Evolutionary conservation across 2,329 filamentous ascomycete genomes (phyloP), one percentile per base, ranked within the genome.

Genomic region (Nemania diffusa): DNA sequence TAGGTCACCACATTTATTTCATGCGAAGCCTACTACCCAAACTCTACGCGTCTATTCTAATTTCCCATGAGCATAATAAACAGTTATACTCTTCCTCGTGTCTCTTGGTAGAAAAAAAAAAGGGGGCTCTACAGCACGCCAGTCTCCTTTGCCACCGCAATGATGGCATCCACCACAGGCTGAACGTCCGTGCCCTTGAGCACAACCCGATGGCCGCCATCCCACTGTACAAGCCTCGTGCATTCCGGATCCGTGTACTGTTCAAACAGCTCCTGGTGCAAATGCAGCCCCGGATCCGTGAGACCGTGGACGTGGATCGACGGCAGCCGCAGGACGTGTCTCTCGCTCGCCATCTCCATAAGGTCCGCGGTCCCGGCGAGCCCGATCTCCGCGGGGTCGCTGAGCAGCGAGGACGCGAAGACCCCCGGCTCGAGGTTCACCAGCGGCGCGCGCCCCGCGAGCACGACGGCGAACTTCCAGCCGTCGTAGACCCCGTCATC

Each of bases 281-380:
- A 78, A 65, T 85, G 79, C 26, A 93, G 73, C 0, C 88, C 88
- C 0, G 84, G 81, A 77, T 91, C 89, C 20, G 81, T 80, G 68
- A 88, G 71, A 0, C 91, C 90, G 79, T 92, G 90, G 0, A 92
- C 88, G 79, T 92, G 90, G 5, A 92, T 76, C 0, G 90, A 91
- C 32, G 89, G 89, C 53, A 88, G 72, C 29, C 75, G 79, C 64
- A 91, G 74, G 26, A 87, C 69, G 72, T 85, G 82, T n/a, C 82
- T 81, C 40, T 70, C 78, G 3, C 73, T 74, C 26, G 72, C 71
- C 15, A 83, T 80, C 27, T 84, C 81, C 72, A 73, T 74, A n/a
- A 76, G 65, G 48, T 79, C 75, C 51, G 81, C 82, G 24, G 82
- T 81, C 50, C 84, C 83, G 26, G 78, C 79, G 27, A 87, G 79